Conservation (phyloP, 1,139 yeast genomes). For the Saccharomyces hybrid region DNA sequence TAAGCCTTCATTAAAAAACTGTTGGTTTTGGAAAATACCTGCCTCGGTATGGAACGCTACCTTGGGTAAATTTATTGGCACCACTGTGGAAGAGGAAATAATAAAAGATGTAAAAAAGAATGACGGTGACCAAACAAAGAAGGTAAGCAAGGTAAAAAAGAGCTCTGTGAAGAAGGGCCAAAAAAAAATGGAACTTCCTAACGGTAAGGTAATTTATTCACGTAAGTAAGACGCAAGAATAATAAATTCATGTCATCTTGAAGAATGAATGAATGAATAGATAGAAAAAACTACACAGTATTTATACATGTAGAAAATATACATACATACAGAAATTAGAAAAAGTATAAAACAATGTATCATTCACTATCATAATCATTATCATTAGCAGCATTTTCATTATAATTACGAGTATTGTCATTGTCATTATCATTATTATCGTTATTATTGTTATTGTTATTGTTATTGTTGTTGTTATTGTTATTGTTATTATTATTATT, state of each 20-base stretch:
- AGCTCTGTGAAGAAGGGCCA: conserved; percentile 38
- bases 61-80: conserved; percentile 3
- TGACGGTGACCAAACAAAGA: conserved; percentile 2
- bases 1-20: conserved; percentile 47
- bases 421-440: conserved; percentile 9
- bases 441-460: conserved; percentile 3
- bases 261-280: not conserved
- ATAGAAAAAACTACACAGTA: conserved; percentile 1
- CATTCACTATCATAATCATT: not conserved
- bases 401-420: conserved; percentile 17
- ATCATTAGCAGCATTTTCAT: conserved; percentile 3
- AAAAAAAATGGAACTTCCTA: conserved; percentile 43
- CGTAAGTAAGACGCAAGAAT: conserved; percentile 29
- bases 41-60: conserved; percentile 36
- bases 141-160: conserved; percentile 5
- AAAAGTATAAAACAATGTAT: conserved; percentile 2
- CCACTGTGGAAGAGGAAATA: not conserved
- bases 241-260: not conserved
- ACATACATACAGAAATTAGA: conserved; percentile 8
- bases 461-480: conserved; percentile 4
- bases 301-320: not conserved
- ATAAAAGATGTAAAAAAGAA: not conserved
- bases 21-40: conserved; percentile 43
- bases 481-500: conserved; percentile 7
- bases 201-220: conserved; percentile 51